Evolutionary conservation across 2,329 filamentous ascomycete species (phyloP), one percentile per base, ranked within the genome.

Genomic region (Ophiostoma tasmaniense): DNA sequence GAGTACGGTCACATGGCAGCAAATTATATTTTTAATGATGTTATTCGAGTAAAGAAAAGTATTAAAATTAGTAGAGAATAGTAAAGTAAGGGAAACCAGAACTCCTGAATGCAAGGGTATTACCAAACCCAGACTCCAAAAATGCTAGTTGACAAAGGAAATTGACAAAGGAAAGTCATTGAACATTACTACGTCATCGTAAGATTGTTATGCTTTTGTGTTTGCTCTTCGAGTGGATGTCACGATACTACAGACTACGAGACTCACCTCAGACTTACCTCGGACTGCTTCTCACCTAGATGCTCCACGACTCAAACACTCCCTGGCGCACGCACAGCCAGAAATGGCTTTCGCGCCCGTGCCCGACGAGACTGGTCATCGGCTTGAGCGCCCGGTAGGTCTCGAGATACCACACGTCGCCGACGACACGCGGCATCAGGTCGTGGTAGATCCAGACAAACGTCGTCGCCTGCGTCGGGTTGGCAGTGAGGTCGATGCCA

Each of bases 301-400:
- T 37, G 10, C 22, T 17, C 67, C 67, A 68, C 20, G 25, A 17
- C 1, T 28, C 14, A n/a, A 20, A 65, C 3, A 28, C 59, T 7
- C 25, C 42, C 59, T 68, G 67, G 37, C 42, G 61, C 6, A 68
- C 13, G 28, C 39, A 61, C 39, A 68, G 61, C 59, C 64, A 25
- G 17, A 28, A 68, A 61, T 64, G 61, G 42, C 61, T 68, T 7
- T 55, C 20, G 4, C 67, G 67, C 30, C 67, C 67, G 39, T 65
- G 22, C 11, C 67, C 67, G 39, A 65, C 59, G 3, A 68, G 20
- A 42, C 39, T 45, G 3, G n/a, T 13, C 45, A 66, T 10, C 7
- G 50, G 67, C 35, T 42, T 42, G 50, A 69, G 64, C 10, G 62
- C 50, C 22, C 52, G 25, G 64, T 25, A 69, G 14, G 59, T 35